phyloP scores from a whole-genome alignment of 352 stramenopile species.

The Globisporangium yorkense region DNA sequence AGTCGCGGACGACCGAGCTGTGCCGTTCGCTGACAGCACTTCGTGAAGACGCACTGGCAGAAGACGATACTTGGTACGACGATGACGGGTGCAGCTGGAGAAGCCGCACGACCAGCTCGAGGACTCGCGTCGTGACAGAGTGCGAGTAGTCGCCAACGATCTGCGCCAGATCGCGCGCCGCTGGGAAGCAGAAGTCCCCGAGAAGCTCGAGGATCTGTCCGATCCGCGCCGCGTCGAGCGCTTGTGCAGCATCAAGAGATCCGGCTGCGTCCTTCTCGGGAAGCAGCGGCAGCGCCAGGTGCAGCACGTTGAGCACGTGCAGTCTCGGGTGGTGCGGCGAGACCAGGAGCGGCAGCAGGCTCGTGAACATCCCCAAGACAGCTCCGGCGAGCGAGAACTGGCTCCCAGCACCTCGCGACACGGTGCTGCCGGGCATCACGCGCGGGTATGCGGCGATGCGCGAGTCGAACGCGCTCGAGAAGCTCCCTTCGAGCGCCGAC shows the following conservation, averaged over 20 bases:
- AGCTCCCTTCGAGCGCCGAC: slow-evolving; percentile 5
- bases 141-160: not conserved
- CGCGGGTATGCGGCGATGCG: slow-evolving; percentile 30
- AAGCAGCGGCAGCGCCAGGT: slow-evolving; percentile 24
- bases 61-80: slow-evolving; percentile 17
- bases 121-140: slow-evolving; percentile 7
- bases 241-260: slow-evolving; percentile 2
- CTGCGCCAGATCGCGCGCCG: not conserved
- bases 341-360: slow-evolving; percentile 41
- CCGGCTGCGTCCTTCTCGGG: slow-evolving; percentile 10
- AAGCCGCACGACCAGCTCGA: slow-evolving; percentile 36
- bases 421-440: slow-evolving; percentile 1
- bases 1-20: not conserved
- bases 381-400: slow-evolving; percentile 37
- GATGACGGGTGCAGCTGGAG: slow-evolving; percentile 28
- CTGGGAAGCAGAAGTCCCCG: slow-evolving; percentile 23
- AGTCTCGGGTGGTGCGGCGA: slow-evolving; percentile 38
- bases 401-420: not conserved
- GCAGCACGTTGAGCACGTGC: slow-evolving; percentile 57
- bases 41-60: not conserved
- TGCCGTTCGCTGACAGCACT: not conserved
- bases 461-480: slow-evolving; percentile 24
- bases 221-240: slow-evolving; percentile 35
- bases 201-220: slow-evolving; percentile 35
- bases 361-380: slow-evolving; percentile 35